Conservation (phyloP, 2,329 filamentous ascomycete genomes). For the Zymoseptoria ardabiliae region DNA sequence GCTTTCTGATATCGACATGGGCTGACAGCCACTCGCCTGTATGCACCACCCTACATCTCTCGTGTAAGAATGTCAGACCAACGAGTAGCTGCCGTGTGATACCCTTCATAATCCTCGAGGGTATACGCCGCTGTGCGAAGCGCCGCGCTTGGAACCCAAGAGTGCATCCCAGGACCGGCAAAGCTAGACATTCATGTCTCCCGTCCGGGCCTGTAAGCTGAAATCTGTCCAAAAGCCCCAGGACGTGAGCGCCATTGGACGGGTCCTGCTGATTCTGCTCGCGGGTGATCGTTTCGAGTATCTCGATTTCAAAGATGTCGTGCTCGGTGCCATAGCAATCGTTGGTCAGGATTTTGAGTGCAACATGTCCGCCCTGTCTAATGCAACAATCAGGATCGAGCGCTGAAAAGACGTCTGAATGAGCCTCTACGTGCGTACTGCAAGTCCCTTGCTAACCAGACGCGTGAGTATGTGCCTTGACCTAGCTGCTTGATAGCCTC, state of each 20-base stretch:
- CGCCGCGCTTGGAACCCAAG: slow-evolving; percentile 5
- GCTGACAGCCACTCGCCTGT: slow-evolving; percentile 7
- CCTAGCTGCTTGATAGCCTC: not conserved
- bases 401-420: not conserved
- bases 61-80: slow-evolving; percentile 15
- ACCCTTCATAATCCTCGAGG: slow-evolving; percentile 4
- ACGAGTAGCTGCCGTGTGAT: slow-evolving; percentile 15
- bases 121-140: not conserved
- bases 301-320: not conserved
- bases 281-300: not conserved
- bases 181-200: not conserved
- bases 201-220: not conserved
- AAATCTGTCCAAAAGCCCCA: not conserved
- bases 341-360: not conserved
- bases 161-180: not conserved
- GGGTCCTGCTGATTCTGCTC: not conserved
- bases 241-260: not conserved
- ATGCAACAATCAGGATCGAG: not conserved
- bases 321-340: not conserved
- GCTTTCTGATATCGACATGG: not conserved
- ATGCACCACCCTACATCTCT: slow-evolving; percentile 10
- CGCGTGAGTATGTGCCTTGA: not conserved
- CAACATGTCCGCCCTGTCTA: not conserved
- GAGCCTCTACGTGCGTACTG: not conserved
- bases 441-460: not conserved